A percentile compares a stretch with the other conserved stretches of the same genome.
These are phyloP conservation scores for Limnanthes douglasii DNA, from an alignment of 345 rosid species.

Conservation along the genomic window DNA sequence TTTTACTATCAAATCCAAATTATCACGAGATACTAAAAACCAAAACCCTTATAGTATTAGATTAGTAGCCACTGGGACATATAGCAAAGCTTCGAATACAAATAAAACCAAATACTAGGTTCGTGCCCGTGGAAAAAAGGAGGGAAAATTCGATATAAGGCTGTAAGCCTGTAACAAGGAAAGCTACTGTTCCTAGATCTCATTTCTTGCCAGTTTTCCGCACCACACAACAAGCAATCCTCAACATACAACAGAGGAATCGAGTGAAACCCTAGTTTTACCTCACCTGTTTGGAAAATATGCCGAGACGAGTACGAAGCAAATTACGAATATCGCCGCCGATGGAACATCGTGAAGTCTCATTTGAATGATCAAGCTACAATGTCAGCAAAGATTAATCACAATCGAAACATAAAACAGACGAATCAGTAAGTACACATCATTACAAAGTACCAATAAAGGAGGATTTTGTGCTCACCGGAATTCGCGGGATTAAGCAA, in stretches of 20 bases:
- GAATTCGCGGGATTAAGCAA: too few species aligned
- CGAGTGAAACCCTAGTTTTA: neutral
- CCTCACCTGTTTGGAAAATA: slow-evolving; percentile 1
- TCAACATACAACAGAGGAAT: neutral
- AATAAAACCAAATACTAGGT: neutral
- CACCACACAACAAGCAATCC: neutral
- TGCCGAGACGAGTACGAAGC: slow-evolving; percentile 1
- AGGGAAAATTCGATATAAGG: neutral
- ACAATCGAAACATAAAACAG: too few species aligned
- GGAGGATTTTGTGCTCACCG: too few species aligned
- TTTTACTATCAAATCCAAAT: too few species aligned
- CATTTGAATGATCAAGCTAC: too few species aligned
- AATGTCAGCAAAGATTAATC: too few species aligned
- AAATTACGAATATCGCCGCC: neutral
- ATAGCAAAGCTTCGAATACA: neutral
- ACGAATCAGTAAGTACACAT: too few species aligned
- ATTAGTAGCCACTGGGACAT: too few species aligned
- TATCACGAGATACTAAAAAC: too few species aligned
- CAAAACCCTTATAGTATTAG: too few species aligned
- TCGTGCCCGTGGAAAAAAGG: too few species aligned
- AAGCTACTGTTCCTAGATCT: neutral
- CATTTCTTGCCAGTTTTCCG: neutral
- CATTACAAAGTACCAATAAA: too few species aligned
- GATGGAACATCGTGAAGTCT: neutral
- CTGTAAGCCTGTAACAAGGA: neutral